Base-by-base conservation (phyloP, 768 basidiomycete species). In the Suillus americanus region DNA sequence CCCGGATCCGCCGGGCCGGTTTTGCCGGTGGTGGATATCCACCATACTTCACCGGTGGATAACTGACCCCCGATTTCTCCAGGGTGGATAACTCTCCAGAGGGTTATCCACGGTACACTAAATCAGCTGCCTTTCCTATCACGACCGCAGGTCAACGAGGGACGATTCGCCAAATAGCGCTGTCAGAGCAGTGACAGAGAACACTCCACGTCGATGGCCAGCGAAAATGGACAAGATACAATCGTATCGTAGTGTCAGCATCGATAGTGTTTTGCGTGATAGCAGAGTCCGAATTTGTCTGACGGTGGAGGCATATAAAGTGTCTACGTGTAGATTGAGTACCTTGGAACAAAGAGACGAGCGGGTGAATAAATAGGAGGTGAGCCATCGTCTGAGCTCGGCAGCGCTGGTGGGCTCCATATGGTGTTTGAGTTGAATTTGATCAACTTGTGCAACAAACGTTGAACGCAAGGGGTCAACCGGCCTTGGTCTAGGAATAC, bases 111-210 rank as follows among this genome's bases (percentile, higher is more conserved):
- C n/a, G n/a, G n/a, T n/a, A n/a, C n/a, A n/a, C n/a, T n/a, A 85
- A 41, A 92, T 86, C 70, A 87, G 82, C 74, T 93, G 89, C 14
- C 89, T 80, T 70, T 87, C 88, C 18, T 82, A 78, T 85, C 86
- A 88, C 20, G 66, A 64, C n/a, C 75, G 71, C 67, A 78, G 69
- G 18, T 55, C 57, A 8, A 62, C 12, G 7, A 62, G 60, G 12
- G 59, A 61, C 5, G 64, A 68, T 13, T 69, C 71, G 25, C 71
- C 72, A 33, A 89, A 69, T 20, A 88, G 50, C 0, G 68, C 43
- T n/a, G 69, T 65, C 30, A 93, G 69, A 1, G 85, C 84, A 1
- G 30, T 68, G 65, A 30, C 60, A 74, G 72, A 3, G 89, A 80
- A 0, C 79, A 48, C 37, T 82, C 74, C n/a, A 82, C 80, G 0